A percentile compares a stretch with the other conserved stretches of the same genome.
These are phyloP conservation scores for Auriscalpium orientale DNA, from an alignment of 768 basidiomycete genomes.

Conservation along the genomic window DNA sequence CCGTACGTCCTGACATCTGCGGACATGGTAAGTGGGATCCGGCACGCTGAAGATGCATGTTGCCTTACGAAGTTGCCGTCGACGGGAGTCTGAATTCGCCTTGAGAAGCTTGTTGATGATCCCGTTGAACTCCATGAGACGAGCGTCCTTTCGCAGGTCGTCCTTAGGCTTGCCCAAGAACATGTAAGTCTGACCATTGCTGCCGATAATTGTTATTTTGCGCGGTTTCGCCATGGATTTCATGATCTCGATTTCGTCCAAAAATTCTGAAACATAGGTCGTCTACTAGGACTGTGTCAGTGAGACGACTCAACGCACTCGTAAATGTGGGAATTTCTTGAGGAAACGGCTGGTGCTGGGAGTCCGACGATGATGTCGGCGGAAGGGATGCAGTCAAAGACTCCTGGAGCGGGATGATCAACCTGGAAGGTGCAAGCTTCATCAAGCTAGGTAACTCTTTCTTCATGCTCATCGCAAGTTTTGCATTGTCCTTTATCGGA, in stretches of 20 bases:
- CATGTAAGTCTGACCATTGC: constrained; percentile 76
- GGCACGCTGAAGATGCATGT: background rate
- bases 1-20: constrained; percentile 93
- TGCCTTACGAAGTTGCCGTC: constrained; percentile 78
- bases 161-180: constrained; percentile 97
- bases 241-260: constrained; percentile 87
- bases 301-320: constrained; percentile 32
- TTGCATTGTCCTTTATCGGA: constrained; percentile 32
- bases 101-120: constrained; percentile 97
- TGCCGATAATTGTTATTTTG: constrained; percentile 79
- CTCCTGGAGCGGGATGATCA: constrained; percentile 90
- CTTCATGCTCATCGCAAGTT: constrained; percentile 38
- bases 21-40: constrained; percentile 2
- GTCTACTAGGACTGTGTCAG: background rate
- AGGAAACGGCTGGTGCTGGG: constrained; percentile 77
- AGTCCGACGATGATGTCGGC: constrained; percentile 52
- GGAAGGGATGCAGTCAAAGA: constrained; percentile 88
- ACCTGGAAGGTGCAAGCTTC: constrained; percentile 46
- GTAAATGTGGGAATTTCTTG: constrained; percentile 65
- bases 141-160: constrained; percentile 93
- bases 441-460: constrained; percentile 49
- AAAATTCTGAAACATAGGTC: constrained; percentile 45
- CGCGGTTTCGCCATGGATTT: constrained; percentile 83
- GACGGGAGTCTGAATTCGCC: constrained; percentile 86
- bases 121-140: constrained; percentile 95